phyloP scores from a whole-genome alignment of 2,329 filamentous ascomycete genomes.

The Gaeumannomyces tritici region DNA sequence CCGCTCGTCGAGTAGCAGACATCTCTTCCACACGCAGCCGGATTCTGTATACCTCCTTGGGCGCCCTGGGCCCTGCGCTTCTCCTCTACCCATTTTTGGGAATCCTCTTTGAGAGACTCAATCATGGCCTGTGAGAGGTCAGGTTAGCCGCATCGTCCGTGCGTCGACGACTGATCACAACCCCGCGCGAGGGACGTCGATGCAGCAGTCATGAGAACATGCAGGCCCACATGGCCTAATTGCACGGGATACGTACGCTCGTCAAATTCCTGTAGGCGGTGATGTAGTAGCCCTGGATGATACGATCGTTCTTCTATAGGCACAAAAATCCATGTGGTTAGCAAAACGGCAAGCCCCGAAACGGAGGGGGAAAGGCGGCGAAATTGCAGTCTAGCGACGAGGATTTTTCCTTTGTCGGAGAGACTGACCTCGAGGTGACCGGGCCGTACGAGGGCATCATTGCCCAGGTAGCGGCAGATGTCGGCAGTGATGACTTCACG shows the following conservation, averaged over 20 bases:
- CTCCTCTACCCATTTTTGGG: conserved; percentile 52
- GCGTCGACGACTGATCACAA: no score
- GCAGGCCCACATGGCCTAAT: no score
- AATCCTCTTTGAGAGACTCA: conserved; percentile 52
- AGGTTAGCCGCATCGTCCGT: neutral
- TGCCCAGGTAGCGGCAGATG: conserved; percentile 75
- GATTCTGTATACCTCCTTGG: conserved; percentile 44
- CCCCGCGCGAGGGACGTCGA: no score
- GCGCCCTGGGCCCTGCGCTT: conserved; percentile 40
- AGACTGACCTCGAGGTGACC: conserved; percentile 31
- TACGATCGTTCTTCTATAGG: conserved; percentile 32
- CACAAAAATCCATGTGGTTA: conserved; percentile 1
- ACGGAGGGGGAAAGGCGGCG: conserved; percentile 18
- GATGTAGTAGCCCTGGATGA: conserved; percentile 65
- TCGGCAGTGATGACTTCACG: conserved; percentile 78
- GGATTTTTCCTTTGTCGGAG: neutral
- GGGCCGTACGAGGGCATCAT: conserved; percentile 70
- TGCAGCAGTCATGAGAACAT: no score
- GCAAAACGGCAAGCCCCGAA: neutral
- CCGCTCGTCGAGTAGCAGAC: conserved; percentile 36
- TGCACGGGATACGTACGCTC: conserved; percentile 44
- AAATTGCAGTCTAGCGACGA: conserved; percentile 52
- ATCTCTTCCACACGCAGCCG: conserved; percentile 13
- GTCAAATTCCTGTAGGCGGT: conserved; percentile 72
- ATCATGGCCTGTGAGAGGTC: conserved; percentile 45